These are phyloP conservation scores for Nitzschia sp. DNA, from an alignment of 108 stramenopile species.

Conservation along the genomic window DNA sequence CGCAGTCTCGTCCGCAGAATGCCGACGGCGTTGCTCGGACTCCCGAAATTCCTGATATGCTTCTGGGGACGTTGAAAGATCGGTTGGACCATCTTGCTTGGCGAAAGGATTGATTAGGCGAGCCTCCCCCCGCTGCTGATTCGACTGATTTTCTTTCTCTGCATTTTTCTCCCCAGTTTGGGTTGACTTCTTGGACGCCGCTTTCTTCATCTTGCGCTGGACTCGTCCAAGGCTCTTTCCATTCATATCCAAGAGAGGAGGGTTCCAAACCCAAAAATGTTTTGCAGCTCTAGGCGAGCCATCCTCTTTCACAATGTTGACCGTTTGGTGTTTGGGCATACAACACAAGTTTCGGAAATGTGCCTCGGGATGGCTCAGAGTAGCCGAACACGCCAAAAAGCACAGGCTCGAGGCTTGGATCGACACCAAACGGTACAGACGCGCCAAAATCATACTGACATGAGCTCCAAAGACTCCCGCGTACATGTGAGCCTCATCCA, in stretches of 20 bases:
- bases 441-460: constrained; percentile 89
- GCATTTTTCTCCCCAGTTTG: not conserved
- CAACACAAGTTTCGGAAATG: constrained; percentile 83
- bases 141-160: not conserved
- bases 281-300: constrained; percentile 79
- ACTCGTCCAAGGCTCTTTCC: constrained; percentile 39
- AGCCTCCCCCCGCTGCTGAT: not conserved
- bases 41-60: not conserved
- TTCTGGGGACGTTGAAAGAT: not conserved
- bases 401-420: constrained; percentile 21
- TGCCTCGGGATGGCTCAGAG: constrained; percentile 82
- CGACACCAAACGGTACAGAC: constrained; percentile 75
- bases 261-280: constrained; percentile 90
- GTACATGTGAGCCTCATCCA: constrained; percentile 94
- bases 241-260: constrained; percentile 60
- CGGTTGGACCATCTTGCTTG: not conserved
- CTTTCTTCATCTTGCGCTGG: constrained; percentile 13
- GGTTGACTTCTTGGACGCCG: not conserved
- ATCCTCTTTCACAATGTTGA: constrained; percentile 67
- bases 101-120: not conserved
- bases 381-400: constrained; percentile 94
- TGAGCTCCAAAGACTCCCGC: constrained; percentile 96
- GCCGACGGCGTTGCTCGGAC: constrained; percentile 32
- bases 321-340: constrained; percentile 40
- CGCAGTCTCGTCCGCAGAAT: constrained; percentile 94